These are phyloP conservation scores for Rosa lucieae DNA, from an alignment of 306 rosid species.

Conservation along the genomic window DNA sequence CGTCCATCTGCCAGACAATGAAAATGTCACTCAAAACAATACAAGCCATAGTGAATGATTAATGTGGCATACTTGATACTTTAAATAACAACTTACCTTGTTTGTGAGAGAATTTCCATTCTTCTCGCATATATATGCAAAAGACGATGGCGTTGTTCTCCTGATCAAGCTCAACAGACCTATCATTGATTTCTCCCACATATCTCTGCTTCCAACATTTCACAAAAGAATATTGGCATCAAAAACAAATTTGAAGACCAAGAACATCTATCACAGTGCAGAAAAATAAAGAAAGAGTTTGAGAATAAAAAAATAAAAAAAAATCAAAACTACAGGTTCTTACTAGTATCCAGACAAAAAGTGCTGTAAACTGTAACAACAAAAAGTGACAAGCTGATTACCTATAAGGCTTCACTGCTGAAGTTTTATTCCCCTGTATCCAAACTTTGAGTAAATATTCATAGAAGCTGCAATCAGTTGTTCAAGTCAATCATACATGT, in stretches of 20 bases:
- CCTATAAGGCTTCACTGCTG: slow-evolving; percentile 82
- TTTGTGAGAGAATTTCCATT: slow-evolving; percentile 70
- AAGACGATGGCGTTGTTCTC: slow-evolving; percentile 90
- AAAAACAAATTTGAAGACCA: slow-evolving; percentile 11
- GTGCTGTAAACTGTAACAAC: background rate
- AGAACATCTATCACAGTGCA: background rate
- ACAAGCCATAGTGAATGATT: slow-evolving; percentile 15
- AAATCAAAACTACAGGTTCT: background rate
- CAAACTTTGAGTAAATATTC: slow-evolving; percentile 98
- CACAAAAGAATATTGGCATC: slow-evolving; percentile 18
- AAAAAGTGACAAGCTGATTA: slow-evolving; percentile 35
- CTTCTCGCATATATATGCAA: slow-evolving; percentile 92
- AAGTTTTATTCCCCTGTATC: slow-evolving; percentile 88
- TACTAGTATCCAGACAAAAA: background rate
- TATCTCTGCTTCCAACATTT: slow-evolving; percentile 70
- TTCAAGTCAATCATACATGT: slow-evolving; percentile 30
- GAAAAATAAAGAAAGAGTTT: no score
- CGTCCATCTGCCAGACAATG: slow-evolving; percentile 83
- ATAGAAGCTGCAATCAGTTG: slow-evolving; percentile 75
- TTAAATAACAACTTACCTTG: slow-evolving; percentile 55
- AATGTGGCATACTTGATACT: slow-evolving; percentile 11
- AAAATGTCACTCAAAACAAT: slow-evolving; percentile 13
- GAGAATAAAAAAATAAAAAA: background rate
- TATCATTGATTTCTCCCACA: slow-evolving; percentile 99
- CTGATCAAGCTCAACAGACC: slow-evolving; percentile 73